These are phyloP conservation scores for Acer yangbiense DNA, from an alignment of 345 rosid species.

Conservation along the genomic window DNA sequence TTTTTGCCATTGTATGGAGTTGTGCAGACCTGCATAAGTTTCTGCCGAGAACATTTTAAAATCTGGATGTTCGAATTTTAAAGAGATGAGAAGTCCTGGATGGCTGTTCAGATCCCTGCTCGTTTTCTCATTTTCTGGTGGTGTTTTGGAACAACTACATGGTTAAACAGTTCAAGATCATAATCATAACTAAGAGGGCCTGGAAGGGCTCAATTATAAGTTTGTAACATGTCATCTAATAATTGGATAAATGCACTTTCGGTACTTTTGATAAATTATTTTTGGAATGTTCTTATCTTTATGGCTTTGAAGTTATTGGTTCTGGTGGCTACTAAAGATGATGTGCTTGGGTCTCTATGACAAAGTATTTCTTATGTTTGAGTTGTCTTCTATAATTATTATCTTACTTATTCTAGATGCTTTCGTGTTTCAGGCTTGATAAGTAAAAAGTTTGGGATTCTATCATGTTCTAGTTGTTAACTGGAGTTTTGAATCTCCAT, in stretches of 20 bases:
- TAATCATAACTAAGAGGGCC: not conserved
- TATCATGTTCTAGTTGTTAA: not conserved
- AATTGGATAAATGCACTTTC: not conserved
- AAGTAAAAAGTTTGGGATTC: not conserved
- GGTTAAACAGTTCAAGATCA: not conserved
- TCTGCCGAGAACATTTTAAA: not conserved
- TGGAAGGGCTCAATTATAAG: not conserved
- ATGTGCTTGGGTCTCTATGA: not conserved
- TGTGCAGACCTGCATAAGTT: not conserved
- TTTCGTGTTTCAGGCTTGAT: not conserved
- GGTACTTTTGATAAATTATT: not conserved
- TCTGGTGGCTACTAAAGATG: constrained; percentile 11
- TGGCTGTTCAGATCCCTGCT: not conserved
- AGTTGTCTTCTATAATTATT: not conserved
- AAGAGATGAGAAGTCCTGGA: not conserved
- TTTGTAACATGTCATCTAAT: too few relatives aligned
- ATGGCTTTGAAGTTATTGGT: not conserved
- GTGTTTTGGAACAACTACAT: not conserved
- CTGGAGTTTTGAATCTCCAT: constrained; percentile 5
- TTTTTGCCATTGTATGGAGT: not conserved
- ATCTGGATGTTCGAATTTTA: not conserved
- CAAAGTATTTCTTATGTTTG: not conserved
- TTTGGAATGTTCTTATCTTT: not conserved
- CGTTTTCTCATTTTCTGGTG: constrained; percentile 1
- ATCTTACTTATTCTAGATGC: not conserved